Base-by-base conservation (phyloP, 225 moss, liverwort and hornwort species). In the Ulota crispa region DNA sequence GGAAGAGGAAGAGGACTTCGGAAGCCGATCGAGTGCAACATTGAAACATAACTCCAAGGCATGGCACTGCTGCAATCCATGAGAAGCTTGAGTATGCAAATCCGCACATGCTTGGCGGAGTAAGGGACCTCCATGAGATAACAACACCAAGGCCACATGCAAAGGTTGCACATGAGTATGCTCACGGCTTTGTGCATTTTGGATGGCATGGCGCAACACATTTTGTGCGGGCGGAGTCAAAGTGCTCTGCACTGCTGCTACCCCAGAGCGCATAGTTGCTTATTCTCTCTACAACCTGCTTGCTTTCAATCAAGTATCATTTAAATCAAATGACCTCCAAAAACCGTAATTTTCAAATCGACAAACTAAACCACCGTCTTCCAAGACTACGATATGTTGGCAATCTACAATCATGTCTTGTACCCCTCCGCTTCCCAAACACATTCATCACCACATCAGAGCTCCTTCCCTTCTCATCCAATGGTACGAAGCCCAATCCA, bases 31-130 rank as follows among this genome's bases (percentile, higher is more conserved):
- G 2, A 96, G 82, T 34, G 96, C 96, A n/a, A 96, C 89, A 24
- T 92, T 91, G 88, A 96, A 96, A 86, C 96, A 96, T 16, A 96
- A 78, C 73, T 92, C 94, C 72, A 96, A 71, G 26, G 96, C 96
- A 26, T 89, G 89, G 47, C 91, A 94, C 83, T 92, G 81, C 76
- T 90, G 78, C 42, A 91, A 74, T 27, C 87, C 85, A 84, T 88
- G 89, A 31, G 64, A 41, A 5, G 76, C 74, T 41, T 84, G 82
- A 61, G 84, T 70, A 53, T 91, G 84, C 28, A 91, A 88, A 19
- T 89, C 81, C 21, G 87, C 57, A 53, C 92, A 94, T 39, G 94
- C 94, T 57, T 83, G 83, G 32, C 91, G 85, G 45, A 94, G 81
- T 53, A 88, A 82, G 39, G 79, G 76, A 42, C 84, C 87, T 8